Evolutionary conservation across 164 flowering plant species (phyloP).

Genomic region (Protea cynaroides): DNA sequence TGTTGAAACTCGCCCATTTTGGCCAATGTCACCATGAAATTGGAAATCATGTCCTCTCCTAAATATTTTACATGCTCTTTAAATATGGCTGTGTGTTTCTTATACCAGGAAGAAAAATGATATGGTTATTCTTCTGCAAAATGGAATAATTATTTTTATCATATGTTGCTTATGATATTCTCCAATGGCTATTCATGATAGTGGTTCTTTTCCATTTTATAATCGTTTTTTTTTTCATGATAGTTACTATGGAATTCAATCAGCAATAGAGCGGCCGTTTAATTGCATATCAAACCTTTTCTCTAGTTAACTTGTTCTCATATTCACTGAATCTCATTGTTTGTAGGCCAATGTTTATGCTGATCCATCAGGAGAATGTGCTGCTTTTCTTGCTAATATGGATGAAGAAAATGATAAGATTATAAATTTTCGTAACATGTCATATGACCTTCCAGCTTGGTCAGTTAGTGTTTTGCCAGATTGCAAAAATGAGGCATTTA

Average conservation of each 20-base stretch:
- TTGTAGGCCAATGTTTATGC: slow-evolving; percentile 77
- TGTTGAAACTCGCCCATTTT: too few species aligned
- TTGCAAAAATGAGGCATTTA: slow-evolving; percentile 85
- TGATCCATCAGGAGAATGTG: slow-evolving; percentile 72
- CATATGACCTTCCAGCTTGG: slow-evolving; percentile 93
- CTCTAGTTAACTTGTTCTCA: slow-evolving; percentile 1
- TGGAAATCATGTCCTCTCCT: too few species aligned
- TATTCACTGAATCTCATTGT: slow-evolving; percentile 9
- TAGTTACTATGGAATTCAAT: neutral
- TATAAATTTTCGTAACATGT: slow-evolving; percentile 52
- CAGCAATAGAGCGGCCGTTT: neutral
- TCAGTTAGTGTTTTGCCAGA: slow-evolving; percentile 97
- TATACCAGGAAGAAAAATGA: neutral
- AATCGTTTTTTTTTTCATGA: neutral
- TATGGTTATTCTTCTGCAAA: neutral
- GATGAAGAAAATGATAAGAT: slow-evolving; percentile 69
- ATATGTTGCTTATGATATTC: too few species aligned
- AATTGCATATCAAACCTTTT: neutral
- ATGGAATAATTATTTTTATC: neutral
- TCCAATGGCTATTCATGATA: neutral
- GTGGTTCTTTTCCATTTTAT: too few species aligned
- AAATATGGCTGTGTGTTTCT: too few species aligned
- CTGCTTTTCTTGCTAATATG: slow-evolving; percentile 77
- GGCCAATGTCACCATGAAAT: too few species aligned
- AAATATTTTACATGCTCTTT: too few species aligned